Conservation (phyloP, 257 asterid genomes). For the Jacaranda copaia region DNA sequence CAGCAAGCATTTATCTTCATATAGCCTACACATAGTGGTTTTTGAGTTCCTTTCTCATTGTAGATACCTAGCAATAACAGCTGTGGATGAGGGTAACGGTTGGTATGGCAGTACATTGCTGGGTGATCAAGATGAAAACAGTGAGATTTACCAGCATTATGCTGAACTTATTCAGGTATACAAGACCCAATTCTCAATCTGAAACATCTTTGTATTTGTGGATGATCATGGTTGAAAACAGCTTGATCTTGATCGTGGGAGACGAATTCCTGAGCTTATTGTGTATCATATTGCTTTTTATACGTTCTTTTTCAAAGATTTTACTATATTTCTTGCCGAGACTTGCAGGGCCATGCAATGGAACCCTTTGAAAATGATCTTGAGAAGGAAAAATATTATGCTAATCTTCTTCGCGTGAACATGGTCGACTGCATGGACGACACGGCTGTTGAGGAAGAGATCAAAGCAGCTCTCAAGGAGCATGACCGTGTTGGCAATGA, state of each 20-base stretch:
- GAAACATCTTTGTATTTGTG: not conserved
- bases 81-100: conserved; percentile 83
- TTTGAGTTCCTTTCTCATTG: conserved; percentile 12
- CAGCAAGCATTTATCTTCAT: not conserved
- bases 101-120: conserved; percentile 97
- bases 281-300: not conserved
- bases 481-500: conserved; percentile 61
- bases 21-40: not conserved
- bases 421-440: conserved; percentile 66
- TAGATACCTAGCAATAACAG: conserved; percentile 89
- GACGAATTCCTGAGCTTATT: not conserved
- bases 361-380: conserved; percentile 75
- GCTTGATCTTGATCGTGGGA: not conserved
- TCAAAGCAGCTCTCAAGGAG: conserved; percentile 72
- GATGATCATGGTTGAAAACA: not conserved
- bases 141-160: conserved; percentile 84
- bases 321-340: not conserved
- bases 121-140: conserved; percentile 90
- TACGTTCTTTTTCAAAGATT: not conserved
- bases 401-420: conserved; percentile 63
- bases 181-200: conserved; percentile 15
- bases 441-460: conserved; percentile 66
- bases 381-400: conserved; percentile 81
- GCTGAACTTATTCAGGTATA: conserved; percentile 92
- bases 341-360: conserved; percentile 80